These are phyloP conservation scores for Ananas comosus DNA, from an alignment of 176 grass and related monocot species.

Conservation along the genomic window DNA sequence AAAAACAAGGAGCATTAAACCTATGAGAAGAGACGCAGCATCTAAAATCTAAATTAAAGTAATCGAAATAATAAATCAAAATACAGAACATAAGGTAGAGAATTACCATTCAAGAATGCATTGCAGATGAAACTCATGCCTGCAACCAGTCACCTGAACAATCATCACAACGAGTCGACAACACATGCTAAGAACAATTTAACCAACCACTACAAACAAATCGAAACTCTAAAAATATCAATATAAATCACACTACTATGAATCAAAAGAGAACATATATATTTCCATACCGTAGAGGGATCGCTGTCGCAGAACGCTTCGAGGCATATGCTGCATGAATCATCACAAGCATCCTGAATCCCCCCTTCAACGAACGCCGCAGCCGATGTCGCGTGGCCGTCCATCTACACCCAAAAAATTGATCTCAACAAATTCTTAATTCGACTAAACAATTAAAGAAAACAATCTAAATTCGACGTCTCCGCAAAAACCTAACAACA, in stretches of 20 bases:
- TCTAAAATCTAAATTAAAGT: not conserved
- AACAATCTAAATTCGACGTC: no score
- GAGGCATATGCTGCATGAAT: slow-evolving; percentile 94
- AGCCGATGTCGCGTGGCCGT: slow-evolving; percentile 63
- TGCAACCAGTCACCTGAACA: slow-evolving; percentile 74
- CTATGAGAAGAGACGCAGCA: not conserved
- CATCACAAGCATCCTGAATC: slow-evolving; percentile 88
- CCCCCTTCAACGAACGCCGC: slow-evolving; percentile 91
- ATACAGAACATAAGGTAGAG: not conserved
- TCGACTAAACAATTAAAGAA: no score
- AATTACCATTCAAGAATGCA: slow-evolving; percentile 94
- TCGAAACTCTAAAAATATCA: not conserved
- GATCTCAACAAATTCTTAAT: no score
- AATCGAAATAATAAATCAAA: not conserved
- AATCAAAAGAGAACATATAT: not conserved
- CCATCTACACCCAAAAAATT: slow-evolving; percentile 27
- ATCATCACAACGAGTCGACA: not conserved
- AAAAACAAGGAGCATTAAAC: no score
- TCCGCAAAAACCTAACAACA: not conserved
- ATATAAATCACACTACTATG: not conserved
- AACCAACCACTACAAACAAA: not conserved
- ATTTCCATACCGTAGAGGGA: slow-evolving; percentile 63
- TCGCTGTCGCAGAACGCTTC: slow-evolving; percentile 86
- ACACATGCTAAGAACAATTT: not conserved
- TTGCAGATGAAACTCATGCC: slow-evolving; percentile 88